These are phyloP conservation scores for Auriculariales sp. DNA, from an alignment of 768 basidiomycete species.

Conservation along the genomic window DNA sequence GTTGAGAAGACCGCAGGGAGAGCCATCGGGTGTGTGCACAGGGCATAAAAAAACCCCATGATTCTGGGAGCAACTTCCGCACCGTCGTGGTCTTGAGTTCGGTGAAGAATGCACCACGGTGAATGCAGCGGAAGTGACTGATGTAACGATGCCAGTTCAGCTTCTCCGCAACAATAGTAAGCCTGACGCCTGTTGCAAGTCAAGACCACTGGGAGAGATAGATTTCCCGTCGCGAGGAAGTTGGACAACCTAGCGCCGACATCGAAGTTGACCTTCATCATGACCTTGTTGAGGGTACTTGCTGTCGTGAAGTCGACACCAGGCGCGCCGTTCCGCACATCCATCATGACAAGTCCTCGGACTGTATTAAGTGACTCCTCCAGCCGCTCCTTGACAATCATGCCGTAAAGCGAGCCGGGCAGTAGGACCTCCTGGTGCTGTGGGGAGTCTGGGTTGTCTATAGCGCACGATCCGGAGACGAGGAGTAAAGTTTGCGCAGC, in stretches of 20 bases:
- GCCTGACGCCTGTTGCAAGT: slow-evolving; percentile 91
- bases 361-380: slow-evolving; percentile 76
- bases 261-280: slow-evolving; percentile 75
- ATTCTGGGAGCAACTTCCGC: slow-evolving; percentile 89
- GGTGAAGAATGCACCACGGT: slow-evolving; percentile 98
- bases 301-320: slow-evolving; percentile 50
- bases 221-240: slow-evolving; percentile 94
- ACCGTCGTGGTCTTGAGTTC: slow-evolving; percentile 97
- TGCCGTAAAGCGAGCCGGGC: slow-evolving; percentile 81
- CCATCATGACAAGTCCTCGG: slow-evolving; percentile 50
- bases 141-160: slow-evolving; percentile 98
- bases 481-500: slow-evolving; percentile 90
- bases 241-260: slow-evolving; percentile 81
- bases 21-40: slow-evolving; percentile 86
- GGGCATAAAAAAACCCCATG: slow-evolving; percentile 95
- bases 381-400: slow-evolving; percentile 96
- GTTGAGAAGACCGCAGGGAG: slow-evolving; percentile 94
- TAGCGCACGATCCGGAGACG: slow-evolving; percentile 81
- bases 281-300: slow-evolving; percentile 55
- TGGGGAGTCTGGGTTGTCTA: slow-evolving; percentile 97
- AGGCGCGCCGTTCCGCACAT: slow-evolving; percentile 59
- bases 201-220: slow-evolving; percentile 90
- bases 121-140: slow-evolving; percentile 94
- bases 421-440: slow-evolving; percentile 96
- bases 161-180: slow-evolving; percentile 95